Evolutionary conservation across 2,329 filamentous ascomycete genomes (phyloP), one percentile per base, ranked within the genome.

Genomic region (Botrytis byssoidea): DNA sequence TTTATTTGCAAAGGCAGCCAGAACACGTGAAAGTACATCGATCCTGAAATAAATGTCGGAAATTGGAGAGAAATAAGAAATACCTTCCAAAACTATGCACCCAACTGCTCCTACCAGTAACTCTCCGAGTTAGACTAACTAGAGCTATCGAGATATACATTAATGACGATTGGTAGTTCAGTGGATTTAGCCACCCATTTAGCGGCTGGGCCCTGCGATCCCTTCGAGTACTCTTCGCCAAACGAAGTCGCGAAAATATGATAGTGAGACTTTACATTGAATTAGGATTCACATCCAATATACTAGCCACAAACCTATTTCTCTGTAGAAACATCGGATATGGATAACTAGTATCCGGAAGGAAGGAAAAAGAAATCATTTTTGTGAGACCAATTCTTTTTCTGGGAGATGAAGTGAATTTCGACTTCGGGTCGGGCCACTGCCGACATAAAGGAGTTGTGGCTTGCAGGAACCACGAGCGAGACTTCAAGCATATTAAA

Each of bases 401-500:
- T 22, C 35, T 32, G 42, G 44, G 37, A 48, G 14, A 35, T 35
- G 63, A 8, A 22, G 20, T 32, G 37, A 8, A 29, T 37, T 37
- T 51, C n/a, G 32, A 51, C 14, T n/a, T 25, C 42, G 29, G 61
- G 40, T 6, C 35, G 5, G 37, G 37, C 32, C 40, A 48, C 59
- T 71, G 37, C 59, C 59, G 44, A 37, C 42, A 37, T 65, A 14
- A 42, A 32, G 29, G 46, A 51, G 40, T n/a, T 32, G 44, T 64
- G 69, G 69, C 59, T 14, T 32, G 35, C 44, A 55, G 44, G 44
- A 71, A 55, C 22, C 59, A 65, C 44, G 59, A 71, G 69, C 44
- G 59, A 71, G 44, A 40, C 25, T 71, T 22, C 44, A 9, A 40
- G 44, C 35, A 70, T 65, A 10, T 18, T 29, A 32, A 37, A 37